Evolutionary conservation across 2,329 filamentous ascomycete species (phyloP).

Genomic region (Didymella segeticola): DNA sequence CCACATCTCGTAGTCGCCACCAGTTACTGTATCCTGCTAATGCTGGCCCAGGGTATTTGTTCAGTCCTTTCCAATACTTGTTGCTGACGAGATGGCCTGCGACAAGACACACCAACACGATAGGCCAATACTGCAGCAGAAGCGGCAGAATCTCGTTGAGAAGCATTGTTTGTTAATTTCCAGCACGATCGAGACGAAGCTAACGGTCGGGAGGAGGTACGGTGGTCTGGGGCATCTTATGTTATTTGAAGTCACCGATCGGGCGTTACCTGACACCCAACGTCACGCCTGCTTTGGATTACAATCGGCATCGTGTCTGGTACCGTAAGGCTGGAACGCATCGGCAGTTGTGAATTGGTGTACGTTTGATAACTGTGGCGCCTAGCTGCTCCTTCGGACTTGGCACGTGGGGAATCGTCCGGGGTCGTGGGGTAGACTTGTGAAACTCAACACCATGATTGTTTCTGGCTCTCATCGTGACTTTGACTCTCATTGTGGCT

Average conservation of each 20-base stretch:
- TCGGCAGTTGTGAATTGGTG: constrained; percentile 17
- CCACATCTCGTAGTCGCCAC: constrained; percentile 78
- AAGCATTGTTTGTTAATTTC: constrained; percentile 36
- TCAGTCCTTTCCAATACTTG: constrained; percentile 63
- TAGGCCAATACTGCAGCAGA: constrained; percentile 52
- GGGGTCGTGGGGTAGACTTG: constrained; percentile 6
- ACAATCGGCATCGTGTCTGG: neutral
- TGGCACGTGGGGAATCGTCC: neutral
- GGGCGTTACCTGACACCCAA: neutral
- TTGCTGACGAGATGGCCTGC: constrained; percentile 51
- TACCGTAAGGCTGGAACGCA: constrained; percentile 1
- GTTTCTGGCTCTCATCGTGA: neutral
- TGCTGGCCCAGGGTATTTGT: constrained; percentile 75
- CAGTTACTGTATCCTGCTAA: constrained; percentile 73
- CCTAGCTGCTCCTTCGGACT: neutral
- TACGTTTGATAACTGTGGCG: constrained; percentile 5
- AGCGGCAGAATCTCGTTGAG: constrained; percentile 45
- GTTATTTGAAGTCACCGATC: constrained; percentile 5
- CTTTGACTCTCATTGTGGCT: neutral
- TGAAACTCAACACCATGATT: constrained; percentile 5
- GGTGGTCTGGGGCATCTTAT: neutral
- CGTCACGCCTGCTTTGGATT: neutral
- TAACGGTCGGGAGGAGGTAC: neutral
- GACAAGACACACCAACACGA: constrained; percentile 43
- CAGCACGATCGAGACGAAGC: neutral